Evolutionary conservation across 257 asterid species (phyloP), one percentile per base, ranked within the genome.

Genomic region (Solanum piurae): DNA sequence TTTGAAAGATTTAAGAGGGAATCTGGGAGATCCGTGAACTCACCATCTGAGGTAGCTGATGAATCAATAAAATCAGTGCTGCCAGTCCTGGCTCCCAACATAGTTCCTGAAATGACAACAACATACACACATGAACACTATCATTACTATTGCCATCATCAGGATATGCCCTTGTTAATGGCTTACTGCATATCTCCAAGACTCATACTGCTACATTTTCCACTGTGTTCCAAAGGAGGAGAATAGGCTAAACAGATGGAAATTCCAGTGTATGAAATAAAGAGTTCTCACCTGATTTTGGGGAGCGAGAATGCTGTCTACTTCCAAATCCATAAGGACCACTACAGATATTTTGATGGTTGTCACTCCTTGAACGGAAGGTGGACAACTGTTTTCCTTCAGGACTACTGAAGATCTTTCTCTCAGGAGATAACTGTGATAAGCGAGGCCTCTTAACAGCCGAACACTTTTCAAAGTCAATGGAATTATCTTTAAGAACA

Each of bases 1-100:
- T 94, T 94, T 62, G 96, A 92, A 89, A 96, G 95, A 93, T 97
- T 95, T 94, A 97, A 87, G 89, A 95, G 98, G 84, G 98, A 94
- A 89, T 94, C 96, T 13, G 99, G 92, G 90, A 92, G 87, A 82
- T 97, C 99, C 16, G 92, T 93, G 86, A 92, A 94, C 89, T 94
- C 98, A 80, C 93, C 88, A 74, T 91, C 93, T 72, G 92, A 76
- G 12, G 83, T 87, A 84, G 86, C 87, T 60, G 89, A 86, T 44
- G 87, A 12, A 83, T 89, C 83, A 37, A 58, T 44, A 23, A 79
- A 83, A 87, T 79, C 89, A 69, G 87, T 46, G 84, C 82, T 73
- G 71, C 37, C 37, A 33, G 87, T 76, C 37, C 88, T 72, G 46
- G 84, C 90, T 5, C 90, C 90, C 85, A 76, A 21, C 60, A 88